phyloP scores from a whole-genome alignment of 169 alveolate genomes.

The Amoebophrya sp. region DNA sequence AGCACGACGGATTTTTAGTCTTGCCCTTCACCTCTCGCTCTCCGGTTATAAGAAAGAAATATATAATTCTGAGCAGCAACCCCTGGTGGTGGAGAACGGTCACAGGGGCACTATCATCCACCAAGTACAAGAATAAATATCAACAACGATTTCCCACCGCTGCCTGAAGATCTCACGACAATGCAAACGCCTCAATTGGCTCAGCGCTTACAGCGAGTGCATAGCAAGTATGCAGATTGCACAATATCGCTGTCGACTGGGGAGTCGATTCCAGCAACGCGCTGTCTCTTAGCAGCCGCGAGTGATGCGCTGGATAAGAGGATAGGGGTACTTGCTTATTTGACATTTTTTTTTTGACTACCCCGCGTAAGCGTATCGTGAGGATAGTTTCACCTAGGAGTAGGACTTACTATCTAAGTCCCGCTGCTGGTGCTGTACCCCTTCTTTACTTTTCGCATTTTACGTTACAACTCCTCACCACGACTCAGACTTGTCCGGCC shows the following conservation, averaged over 20 bases:
- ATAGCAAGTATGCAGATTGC: background rate
- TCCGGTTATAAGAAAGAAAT: too few relatives aligned
- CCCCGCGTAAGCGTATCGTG: background rate
- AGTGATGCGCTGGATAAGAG: background rate
- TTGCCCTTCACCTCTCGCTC: too few relatives aligned
- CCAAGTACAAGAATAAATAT: too few relatives aligned
- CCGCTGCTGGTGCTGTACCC: background rate
- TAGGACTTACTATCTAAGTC: background rate
- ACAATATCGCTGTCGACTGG: background rate
- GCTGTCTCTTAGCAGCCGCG: background rate
- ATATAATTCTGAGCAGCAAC: too few relatives aligned
- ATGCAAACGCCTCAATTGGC: too few relatives aligned
- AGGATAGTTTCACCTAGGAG: background rate
- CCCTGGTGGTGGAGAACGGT: too few relatives aligned
- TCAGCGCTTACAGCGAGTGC: background rate
- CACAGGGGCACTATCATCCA: too few relatives aligned
- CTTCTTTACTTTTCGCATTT: background rate
- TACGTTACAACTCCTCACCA: background rate
- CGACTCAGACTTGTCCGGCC: background rate
- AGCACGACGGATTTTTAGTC: too few relatives aligned
- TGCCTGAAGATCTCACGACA: too few relatives aligned
- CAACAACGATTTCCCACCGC: too few relatives aligned
- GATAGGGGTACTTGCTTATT: background rate
- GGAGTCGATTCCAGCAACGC: background rate
- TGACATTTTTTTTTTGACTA: background rate